Evolutionary conservation across 257 asterid genomes (phyloP), one percentile per base, ranked within the genome.

Genomic region (Ligustrum vulgare): DNA sequence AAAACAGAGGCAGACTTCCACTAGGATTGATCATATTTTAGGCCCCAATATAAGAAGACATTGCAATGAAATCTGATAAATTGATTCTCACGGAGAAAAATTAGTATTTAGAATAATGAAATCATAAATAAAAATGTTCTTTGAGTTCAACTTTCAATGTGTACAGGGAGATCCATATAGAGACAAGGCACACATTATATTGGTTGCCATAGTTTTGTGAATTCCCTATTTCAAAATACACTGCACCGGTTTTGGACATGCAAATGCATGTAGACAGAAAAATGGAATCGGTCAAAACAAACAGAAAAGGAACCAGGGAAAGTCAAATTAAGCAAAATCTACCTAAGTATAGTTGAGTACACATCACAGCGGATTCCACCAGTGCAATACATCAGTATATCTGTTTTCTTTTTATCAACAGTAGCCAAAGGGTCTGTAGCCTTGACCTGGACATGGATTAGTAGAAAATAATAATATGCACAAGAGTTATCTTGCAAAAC

Each of bases 361-460:
- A 94, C 96, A 47, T 92, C 98, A 11, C 99, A 94, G 77, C 99
- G 93, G 79, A 94, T 94, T 72, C 99, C 97, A 73, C 98, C 98
- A 16, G 98, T 94, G 80, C 99, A 94, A 84, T 94, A 94, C 99
- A 94, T 94, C 85, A 94, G 74, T 82, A 91, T 80, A 82, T 92
- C 91, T 25, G 96, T 91, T 69, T 80, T 86, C 87, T 88, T 98
- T 84, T 82, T 92, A 83, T 94, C 93, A 72, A 86, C 90, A 69
- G 68, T 71, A 72, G 91, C 91, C 82, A 92, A 86, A 83, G 98
- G 96, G 85, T 94, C 99, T 71, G 97, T 84, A 54, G 79, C 86
- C 71, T 75, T 64, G 22, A 82, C 86, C 97, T 92, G 90, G 66
- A 20, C 43, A 81, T 18, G 56, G 62, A 67, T 49, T n/a, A 73